A percentile compares a stretch with the other conserved stretches of the same genome.
Conservation (phyloP, 139 green algal genomes). For the Micromonas commoda region DNA sequence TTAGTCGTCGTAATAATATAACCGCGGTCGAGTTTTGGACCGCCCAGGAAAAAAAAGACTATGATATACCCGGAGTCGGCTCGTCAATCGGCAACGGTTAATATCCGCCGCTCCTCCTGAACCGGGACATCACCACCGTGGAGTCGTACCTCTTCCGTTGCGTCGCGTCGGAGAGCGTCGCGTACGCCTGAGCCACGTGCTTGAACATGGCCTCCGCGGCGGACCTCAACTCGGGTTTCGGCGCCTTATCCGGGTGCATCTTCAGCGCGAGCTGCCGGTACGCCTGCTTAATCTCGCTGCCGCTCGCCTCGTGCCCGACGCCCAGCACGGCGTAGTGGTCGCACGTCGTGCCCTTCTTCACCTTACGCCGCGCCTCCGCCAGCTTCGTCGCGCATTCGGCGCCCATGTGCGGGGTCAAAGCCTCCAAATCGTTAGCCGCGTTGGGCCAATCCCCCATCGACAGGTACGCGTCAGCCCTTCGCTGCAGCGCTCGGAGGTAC, state of each 20-base stretch:
- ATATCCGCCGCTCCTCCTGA: background rate
- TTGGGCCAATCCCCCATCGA: conserved; percentile 44
- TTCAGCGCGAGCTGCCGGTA: conserved; percentile 44
- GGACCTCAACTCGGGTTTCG: conserved; percentile 9
- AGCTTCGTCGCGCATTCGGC: conserved; percentile 19
- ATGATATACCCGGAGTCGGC: too few species aligned
- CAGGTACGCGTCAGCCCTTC: conserved; percentile 47
- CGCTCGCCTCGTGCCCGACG: conserved; percentile 24
- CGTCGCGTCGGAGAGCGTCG: conserved; percentile 37
- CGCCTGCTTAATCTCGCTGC: conserved; percentile 38
- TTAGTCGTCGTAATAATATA: too few species aligned
- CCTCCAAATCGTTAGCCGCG: conserved; percentile 42
- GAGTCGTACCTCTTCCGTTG: background rate
- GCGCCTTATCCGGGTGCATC: conserved; percentile 56
- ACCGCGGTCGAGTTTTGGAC: too few species aligned
- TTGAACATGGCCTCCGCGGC: conserved; percentile 47
- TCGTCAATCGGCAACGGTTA: too few species aligned
- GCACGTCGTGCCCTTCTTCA: background rate
- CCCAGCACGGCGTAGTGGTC: conserved; percentile 53
- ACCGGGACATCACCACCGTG: background rate
- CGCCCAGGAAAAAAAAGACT: too few species aligned
- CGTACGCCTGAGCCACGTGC: conserved; percentile 47
- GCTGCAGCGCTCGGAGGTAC: conserved; percentile 46
- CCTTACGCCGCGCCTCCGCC: background rate
- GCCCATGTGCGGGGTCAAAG: conserved; percentile 25